phyloP scores from a whole-genome alignment of 257 asterid genomes.

The Scutellaria galericulata region DNA sequence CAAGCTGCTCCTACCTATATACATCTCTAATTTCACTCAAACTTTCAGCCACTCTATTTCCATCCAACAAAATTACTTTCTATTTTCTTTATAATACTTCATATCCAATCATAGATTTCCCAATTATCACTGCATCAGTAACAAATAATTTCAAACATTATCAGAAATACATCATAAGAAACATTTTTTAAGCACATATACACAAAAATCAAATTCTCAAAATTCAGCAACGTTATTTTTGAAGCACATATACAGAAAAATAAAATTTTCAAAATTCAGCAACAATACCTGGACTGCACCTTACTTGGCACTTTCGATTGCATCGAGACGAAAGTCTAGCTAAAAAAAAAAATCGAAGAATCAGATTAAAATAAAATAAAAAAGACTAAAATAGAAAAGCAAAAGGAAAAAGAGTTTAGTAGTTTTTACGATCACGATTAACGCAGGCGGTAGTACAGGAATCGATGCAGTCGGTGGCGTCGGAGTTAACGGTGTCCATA shows the following conservation, averaged over 20 bases:
- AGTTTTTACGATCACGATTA: slow-evolving; percentile 32
- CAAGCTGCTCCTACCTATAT: neutral
- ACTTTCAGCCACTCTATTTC: neutral
- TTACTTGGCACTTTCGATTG: slow-evolving; percentile 50
- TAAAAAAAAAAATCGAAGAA: slow-evolving; percentile 11
- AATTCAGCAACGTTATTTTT: slow-evolving; percentile 18
- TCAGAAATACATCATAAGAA: neutral
- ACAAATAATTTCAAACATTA: neutral
- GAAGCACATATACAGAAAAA: slow-evolving; percentile 1
- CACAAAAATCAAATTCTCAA: neutral
- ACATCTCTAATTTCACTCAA: slow-evolving; percentile 16
- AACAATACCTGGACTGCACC: slow-evolving; percentile 54
- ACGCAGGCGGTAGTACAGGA: slow-evolving; percentile 56
- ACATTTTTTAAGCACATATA: neutral
- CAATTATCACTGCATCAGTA: neutral
- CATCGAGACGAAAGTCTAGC: slow-evolving; percentile 47
- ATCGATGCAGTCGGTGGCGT: slow-evolving; percentile 51
- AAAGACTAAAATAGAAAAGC: neutral
- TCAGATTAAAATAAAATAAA: neutral
- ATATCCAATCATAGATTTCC: neutral
- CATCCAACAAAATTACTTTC: neutral
- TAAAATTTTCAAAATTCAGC: slow-evolving; percentile 11
- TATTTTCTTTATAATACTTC: neutral
- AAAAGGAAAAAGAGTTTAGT: neutral
- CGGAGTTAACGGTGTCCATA: slow-evolving; percentile 40